Percentiles rank a stretch among this genome's conserved stretches.
phyloP scores from a whole-genome alignment of 768 basidiomycete species.

The Mycena sanguinolenta region DNA sequence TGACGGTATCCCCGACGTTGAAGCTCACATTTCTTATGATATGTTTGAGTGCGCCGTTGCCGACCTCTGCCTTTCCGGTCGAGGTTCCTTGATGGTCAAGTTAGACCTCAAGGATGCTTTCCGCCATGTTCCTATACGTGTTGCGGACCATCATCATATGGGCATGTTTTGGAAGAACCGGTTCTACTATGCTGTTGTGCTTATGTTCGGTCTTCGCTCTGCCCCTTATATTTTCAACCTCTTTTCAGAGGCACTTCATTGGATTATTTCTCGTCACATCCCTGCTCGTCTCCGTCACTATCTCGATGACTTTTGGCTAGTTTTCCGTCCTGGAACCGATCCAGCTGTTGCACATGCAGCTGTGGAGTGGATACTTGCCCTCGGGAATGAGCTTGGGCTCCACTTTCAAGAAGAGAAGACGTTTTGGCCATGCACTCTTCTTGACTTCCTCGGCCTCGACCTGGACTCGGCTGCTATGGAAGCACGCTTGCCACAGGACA shows the following conservation, averaged over 20 bases:
- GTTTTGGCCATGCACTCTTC: too few species aligned
- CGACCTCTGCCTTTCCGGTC: constrained; percentile 43
- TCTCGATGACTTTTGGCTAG: constrained; percentile 52
- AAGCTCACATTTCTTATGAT: constrained; percentile 48
- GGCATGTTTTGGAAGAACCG: constrained; percentile 47
- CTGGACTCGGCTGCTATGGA: constrained; percentile 46
- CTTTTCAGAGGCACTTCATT: constrained; percentile 52
- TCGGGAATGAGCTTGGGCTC: constrained; percentile 39
- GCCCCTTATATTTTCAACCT: constrained; percentile 39
- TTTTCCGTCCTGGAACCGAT: constrained; percentile 34
- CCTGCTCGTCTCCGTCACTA: constrained; percentile 49
- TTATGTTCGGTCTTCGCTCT: constrained; percentile 49
- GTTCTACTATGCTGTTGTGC: constrained; percentile 47
- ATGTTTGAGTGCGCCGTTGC: constrained; percentile 41
- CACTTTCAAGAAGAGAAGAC: too few species aligned
- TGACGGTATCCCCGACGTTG: constrained; percentile 46
- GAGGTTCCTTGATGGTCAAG: constrained; percentile 9
- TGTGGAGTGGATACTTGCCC: constrained; percentile 47
- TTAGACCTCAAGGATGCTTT: constrained; percentile 43
- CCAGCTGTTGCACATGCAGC: constrained; percentile 31
- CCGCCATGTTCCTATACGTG: constrained; percentile 49
- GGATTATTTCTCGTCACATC: constrained; percentile 55
- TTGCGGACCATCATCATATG: constrained; percentile 48
- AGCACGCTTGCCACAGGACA: constrained; percentile 48
- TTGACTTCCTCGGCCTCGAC: constrained; percentile 14